Percentiles rank a stretch among this genome's conserved stretches.
Conservation (phyloP, 306 rosid species). For the Vigna mungo region DNA sequence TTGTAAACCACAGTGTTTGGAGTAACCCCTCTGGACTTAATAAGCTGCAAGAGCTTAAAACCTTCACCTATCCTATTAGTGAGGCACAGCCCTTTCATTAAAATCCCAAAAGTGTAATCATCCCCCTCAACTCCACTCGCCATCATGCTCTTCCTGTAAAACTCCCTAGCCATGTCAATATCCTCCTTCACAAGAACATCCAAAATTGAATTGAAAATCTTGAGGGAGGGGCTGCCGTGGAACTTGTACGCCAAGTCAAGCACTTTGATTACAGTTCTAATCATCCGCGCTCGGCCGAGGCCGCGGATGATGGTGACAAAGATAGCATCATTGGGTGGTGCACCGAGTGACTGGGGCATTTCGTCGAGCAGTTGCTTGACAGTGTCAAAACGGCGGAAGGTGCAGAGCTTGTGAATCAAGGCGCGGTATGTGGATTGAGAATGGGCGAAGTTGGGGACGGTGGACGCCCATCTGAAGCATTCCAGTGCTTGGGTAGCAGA, state of each 20-base stretch:
- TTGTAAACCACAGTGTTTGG: constrained; percentile 75
- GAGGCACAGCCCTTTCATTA: constrained; percentile 80
- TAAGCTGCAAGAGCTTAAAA: constrained; percentile 79
- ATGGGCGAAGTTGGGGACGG: constrained; percentile 58
- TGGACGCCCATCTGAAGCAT: constrained; percentile 81
- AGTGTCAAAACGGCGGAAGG: constrained; percentile 63
- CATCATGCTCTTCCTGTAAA: constrained; percentile 79
- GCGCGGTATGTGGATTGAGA: constrained; percentile 76
- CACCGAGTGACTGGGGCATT: constrained; percentile 67
- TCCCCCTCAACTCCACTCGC: constrained; percentile 62
- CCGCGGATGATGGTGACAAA: constrained; percentile 68
- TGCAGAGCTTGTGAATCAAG: constrained; percentile 66
- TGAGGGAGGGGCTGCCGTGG: constrained; percentile 59
- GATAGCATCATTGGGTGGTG: constrained; percentile 57
- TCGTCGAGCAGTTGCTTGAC: constrained; percentile 79
- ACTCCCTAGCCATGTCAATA: constrained; percentile 78
- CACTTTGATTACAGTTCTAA: constrained; percentile 54
- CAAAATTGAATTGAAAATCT: constrained; percentile 68
- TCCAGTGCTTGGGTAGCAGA: constrained; percentile 59
- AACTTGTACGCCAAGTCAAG: constrained; percentile 60
- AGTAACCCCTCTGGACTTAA: constrained; percentile 59
- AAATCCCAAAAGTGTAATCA: constrained; percentile 70
- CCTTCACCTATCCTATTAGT: constrained; percentile 75
- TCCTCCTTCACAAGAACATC: constrained; percentile 79
- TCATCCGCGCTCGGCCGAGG: constrained; percentile 63